Conservation (phyloP, 306 rosid genomes). For the Cicer yamashitae region DNA sequence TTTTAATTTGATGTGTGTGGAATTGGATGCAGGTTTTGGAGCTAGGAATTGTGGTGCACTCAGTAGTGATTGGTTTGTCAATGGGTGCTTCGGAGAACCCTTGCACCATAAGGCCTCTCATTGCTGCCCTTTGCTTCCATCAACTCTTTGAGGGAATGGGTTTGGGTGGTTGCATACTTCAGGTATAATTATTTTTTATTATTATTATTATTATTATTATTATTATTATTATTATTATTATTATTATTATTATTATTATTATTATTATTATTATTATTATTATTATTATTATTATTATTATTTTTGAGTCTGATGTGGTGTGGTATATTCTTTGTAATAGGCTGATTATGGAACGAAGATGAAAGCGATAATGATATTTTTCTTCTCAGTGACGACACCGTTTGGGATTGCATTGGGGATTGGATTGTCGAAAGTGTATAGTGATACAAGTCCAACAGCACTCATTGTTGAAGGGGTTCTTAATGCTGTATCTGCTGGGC, state of each 20-base stretch:
- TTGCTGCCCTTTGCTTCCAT: conserved; percentile 80
- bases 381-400: conserved; percentile 74
- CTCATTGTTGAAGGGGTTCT: conserved; percentile 70
- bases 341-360: conserved; percentile 62
- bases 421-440: conserved; percentile 59
- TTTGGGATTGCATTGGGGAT: conserved; percentile 70
- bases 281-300: not conserved
- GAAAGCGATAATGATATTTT: conserved; percentile 58
- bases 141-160: conserved; percentile 84
- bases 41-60: conserved; percentile 74
- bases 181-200: conserved; percentile 47
- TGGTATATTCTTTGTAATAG: conserved; percentile 25
- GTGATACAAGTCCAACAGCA: conserved; percentile 55
- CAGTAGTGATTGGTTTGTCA: conserved; percentile 79
- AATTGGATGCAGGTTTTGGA: conserved; percentile 61
- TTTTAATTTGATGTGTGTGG: not conserved
- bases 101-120: conserved; percentile 72
- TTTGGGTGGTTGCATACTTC: conserved; percentile 71
- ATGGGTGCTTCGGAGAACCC: conserved; percentile 74
- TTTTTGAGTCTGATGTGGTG: not conserved
- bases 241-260: not conserved
- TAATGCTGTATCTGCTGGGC: conserved; percentile 71
- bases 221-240: not conserved
- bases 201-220: not conserved
- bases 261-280: not conserved